A percentile compares a stretch with the other conserved stretches of the same genome.
phyloP scores from a whole-genome alignment of 768 basidiomycete genomes.

The Kwoniella dendrophila region DNA sequence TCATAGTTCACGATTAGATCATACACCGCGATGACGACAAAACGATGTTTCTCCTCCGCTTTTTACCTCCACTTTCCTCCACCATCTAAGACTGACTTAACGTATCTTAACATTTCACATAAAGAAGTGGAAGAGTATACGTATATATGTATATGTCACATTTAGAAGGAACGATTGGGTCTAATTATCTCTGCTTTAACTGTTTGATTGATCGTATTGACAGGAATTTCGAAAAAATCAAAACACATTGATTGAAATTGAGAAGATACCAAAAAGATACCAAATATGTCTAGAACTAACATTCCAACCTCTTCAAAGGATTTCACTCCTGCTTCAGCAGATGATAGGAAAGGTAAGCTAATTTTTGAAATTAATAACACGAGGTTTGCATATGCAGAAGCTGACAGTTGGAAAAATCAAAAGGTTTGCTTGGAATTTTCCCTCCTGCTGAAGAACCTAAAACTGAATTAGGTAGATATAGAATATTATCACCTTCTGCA shows the following conservation, averaged over 20 bases:
- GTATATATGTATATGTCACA: too few species aligned
- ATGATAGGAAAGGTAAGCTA: constrained; percentile 20
- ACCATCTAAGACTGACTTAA: neutral
- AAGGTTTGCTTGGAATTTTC: constrained; percentile 19
- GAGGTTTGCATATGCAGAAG: neutral
- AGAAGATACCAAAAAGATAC: too few species aligned
- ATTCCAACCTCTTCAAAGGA: constrained; percentile 8
- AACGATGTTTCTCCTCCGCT: too few species aligned
- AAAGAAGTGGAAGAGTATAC: too few species aligned
- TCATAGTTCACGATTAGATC: too few species aligned
- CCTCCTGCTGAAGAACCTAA: constrained; percentile 23
- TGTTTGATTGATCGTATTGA: too few species aligned
- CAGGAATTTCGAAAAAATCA: too few species aligned
- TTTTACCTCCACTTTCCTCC: neutral
- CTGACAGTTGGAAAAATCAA: neutral
- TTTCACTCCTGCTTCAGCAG: constrained; percentile 17
- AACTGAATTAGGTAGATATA: constrained; percentile 35
- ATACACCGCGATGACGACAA: too few species aligned
- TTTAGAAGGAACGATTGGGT: too few species aligned
- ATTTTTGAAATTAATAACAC: neutral
- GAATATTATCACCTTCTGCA: constrained; percentile 55
- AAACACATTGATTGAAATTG: too few species aligned
- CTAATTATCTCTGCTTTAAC: too few species aligned
- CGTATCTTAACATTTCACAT: too few species aligned
- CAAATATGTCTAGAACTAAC: constrained; percentile 13